Conservation (phyloP, 495 filamentous ascomycete genomes). For the Trichodelitschia bisporula region DNA sequence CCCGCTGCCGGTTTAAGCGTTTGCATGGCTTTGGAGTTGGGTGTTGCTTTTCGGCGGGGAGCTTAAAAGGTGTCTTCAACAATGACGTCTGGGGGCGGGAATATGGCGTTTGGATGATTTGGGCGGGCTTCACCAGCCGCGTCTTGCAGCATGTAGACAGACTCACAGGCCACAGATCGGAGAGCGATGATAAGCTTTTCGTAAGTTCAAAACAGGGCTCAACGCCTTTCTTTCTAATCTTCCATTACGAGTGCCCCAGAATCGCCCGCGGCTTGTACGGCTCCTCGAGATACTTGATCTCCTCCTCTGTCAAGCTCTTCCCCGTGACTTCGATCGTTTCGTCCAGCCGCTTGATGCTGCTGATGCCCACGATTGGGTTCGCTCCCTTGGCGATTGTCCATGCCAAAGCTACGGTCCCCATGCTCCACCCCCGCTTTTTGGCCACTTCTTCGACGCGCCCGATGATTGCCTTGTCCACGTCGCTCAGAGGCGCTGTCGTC, state of each 20-base stretch:
- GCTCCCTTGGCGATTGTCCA: slow-evolving; percentile 16
- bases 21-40: no score
- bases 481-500: slow-evolving; percentile 10
- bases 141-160: no score
- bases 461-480: slow-evolving; percentile 15
- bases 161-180: no score
- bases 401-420: slow-evolving; percentile 13
- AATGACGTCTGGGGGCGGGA: no score
- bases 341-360: slow-evolving; percentile 8
- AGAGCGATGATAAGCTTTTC: no score
- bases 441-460: slow-evolving; percentile 16
- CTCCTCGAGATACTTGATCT: slow-evolving; percentile 13
- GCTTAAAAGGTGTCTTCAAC: no score
- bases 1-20: slow-evolving; percentile 61
- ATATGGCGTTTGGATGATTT: no score
- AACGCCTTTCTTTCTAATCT: no score
- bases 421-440: slow-evolving; percentile 17
- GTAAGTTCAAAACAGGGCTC: no score
- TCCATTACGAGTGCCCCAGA: slow-evolving; percentile 7
- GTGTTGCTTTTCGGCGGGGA: no score
- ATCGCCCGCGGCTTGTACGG: slow-evolving; percentile 8
- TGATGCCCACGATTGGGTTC: slow-evolving; percentile 18
- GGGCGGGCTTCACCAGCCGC: no score
- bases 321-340: slow-evolving; percentile 10
- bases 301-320: slow-evolving; percentile 10